Evolutionary conservation across 176 grass and related monocot genomes (phyloP).

Genomic region (Themeda triandra): DNA sequence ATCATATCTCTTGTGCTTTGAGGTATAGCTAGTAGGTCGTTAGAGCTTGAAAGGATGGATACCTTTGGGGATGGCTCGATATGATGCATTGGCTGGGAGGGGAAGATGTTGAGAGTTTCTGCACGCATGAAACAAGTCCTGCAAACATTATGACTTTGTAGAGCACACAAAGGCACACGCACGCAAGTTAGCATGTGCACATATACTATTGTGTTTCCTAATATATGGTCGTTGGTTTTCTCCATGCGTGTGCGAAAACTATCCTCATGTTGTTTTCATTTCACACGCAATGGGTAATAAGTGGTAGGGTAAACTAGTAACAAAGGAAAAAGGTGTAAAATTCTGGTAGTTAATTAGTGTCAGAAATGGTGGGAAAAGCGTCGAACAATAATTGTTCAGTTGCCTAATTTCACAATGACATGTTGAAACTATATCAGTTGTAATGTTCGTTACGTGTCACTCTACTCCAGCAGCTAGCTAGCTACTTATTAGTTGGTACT

Average conservation of each 20-base stretch:
- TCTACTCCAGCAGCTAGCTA: neutral
- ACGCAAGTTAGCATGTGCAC: neutral
- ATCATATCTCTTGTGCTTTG: neutral
- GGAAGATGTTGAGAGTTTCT: conserved; percentile 75
- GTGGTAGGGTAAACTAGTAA: neutral
- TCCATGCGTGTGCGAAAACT: neutral
- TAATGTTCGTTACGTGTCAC: conserved; percentile 28
- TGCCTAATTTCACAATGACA: conserved; percentile 15
- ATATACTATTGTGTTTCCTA: neutral
- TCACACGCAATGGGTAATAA: conserved; percentile 26
- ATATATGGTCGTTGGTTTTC: conserved; percentile 9
- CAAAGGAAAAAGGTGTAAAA: neutral
- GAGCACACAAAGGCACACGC: neutral
- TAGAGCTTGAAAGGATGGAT: neutral
- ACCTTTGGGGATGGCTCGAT: conserved; percentile 43
- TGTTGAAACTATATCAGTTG: conserved; percentile 11
- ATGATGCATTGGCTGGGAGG: conserved; percentile 59
- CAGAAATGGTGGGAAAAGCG: neutral
- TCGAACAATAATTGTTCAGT: neutral
- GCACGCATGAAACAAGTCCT: conserved; percentile 40
- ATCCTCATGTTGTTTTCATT: neutral
- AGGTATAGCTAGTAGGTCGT: neutral
- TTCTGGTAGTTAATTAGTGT: neutral
- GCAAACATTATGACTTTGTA: conserved; percentile 25
- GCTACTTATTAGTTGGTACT: neutral